Base-by-base conservation (phyloP, 805 yeast species). In the Metschnikowia shivogae region DNA sequence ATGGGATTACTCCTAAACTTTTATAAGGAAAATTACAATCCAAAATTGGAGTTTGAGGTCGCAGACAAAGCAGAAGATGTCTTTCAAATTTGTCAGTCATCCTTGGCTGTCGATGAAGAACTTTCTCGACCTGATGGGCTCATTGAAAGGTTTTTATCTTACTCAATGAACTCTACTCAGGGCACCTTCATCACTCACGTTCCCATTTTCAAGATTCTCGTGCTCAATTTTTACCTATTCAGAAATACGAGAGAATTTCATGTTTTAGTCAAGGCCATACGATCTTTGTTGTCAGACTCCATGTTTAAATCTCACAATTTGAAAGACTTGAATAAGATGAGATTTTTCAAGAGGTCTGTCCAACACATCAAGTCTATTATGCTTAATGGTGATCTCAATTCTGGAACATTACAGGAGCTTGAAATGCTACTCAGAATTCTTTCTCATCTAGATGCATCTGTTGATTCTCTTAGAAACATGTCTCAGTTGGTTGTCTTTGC, bases 141-240 rank as follows among this genome's bases (percentile, higher is more conserved):
- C 13, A 39, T 39, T 3, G 12, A 14, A 9, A 22, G 35, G 9
- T 39, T 39, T 24, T 31, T 39, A 8, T 22, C 14, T 9, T 22
- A n/a, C 13, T 39, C 42, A 11, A 17, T 22, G 14, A 24, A 28
- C n/a, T 31, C 42, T 5, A 22, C 35, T 5, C 30, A 39, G 12
- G 12, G 13, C 14, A 39, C 22, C 9, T 30, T 22, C 14, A 39
- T 39, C 13, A 31, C 34, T 17, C 42, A 39, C 12, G 22, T n/a
- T 13, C 20, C 42, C 28, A 39, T 39, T 0, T 89, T 84, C 56
- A 72, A 78, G 30, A 62, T 70, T 34, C 48, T 70, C 14, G 46
- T 68, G 1, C 59, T 88, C 36, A 70, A 86, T 32, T 70, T 81
- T 14, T 89, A 87, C 49, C 73, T 84, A 49, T 84, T 80, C 44